Conservation (phyloP, 345 rosid species). For the Nasturtium officinale region DNA sequence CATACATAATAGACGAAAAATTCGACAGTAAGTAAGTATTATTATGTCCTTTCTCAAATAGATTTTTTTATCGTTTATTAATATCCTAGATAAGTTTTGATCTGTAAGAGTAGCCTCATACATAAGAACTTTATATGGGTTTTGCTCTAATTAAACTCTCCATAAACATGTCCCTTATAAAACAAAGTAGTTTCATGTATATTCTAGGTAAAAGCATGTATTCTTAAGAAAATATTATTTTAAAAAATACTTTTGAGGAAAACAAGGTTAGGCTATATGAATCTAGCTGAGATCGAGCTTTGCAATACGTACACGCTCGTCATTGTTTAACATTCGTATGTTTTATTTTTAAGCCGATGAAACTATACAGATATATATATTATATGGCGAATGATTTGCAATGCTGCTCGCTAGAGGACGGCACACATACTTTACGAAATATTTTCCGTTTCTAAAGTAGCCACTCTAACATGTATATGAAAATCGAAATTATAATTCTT, state of each 20-base stretch:
- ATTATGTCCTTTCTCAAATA: too few species aligned
- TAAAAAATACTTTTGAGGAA: slow-evolving; percentile 30
- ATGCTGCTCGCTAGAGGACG: too few species aligned
- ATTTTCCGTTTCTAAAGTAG: neutral
- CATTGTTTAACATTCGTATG: slow-evolving; percentile 22
- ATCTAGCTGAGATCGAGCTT: slow-evolving; percentile 47
- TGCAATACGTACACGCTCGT: slow-evolving; percentile 40
- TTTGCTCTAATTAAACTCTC: too few species aligned
- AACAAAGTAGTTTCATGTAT: slow-evolving; percentile 1
- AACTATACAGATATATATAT: neutral
- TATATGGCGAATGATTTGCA: neutral
- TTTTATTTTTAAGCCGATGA: neutral
- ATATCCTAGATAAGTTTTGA: too few species aligned
- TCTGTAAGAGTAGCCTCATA: too few species aligned
- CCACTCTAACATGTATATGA: neutral
- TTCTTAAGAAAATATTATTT: neutral
- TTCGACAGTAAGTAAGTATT: too few species aligned
- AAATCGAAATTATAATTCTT: neutral
- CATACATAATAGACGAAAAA: neutral
- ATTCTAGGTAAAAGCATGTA: slow-evolving; percentile 32
- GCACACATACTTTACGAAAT: neutral
- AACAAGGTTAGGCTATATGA: slow-evolving; percentile 42
- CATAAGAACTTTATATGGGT: too few species aligned
- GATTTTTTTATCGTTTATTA: too few species aligned
- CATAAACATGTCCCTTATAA: too few species aligned